phyloP scores from a whole-genome alignment of 805 yeast genomes.

The Blastobotrys parvus region DNA sequence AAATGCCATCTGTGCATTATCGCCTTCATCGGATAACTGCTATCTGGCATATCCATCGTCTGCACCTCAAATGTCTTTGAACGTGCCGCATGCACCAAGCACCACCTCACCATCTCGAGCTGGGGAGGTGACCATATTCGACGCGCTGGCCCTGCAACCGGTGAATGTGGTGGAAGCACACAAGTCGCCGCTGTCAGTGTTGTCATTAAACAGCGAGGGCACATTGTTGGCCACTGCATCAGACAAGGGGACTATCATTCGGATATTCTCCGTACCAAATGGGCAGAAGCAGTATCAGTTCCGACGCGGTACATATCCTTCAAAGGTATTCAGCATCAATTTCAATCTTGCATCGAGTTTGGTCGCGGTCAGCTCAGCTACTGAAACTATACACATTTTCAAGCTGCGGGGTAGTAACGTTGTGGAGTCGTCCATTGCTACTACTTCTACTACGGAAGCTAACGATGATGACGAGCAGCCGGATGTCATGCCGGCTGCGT shows the following conservation, averaged over 20 bases:
- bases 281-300: conserved; percentile 56
- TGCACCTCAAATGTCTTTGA: conserved; percentile 21
- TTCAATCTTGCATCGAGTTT: conserved; percentile 65
- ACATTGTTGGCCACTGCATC: conserved; percentile 81
- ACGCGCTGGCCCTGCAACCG: conserved; percentile 65
- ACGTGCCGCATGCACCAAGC: conserved; percentile 10
- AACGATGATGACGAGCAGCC: conserved; percentile 5
- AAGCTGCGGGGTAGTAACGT: conserved; percentile 32
- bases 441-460: not conserved
- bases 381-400: conserved; percentile 90
- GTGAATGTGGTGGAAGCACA: conserved; percentile 81
- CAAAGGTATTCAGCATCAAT: conserved; percentile 65
- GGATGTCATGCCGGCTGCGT: not conserved
- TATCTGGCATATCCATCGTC: conserved; percentile 50
- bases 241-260: conserved; percentile 77
- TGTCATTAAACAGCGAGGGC: conserved; percentile 69
- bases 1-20: conserved; percentile 30
- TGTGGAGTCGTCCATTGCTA: not conserved
- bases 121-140: conserved; percentile 75
- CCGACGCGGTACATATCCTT: conserved; percentile 79
- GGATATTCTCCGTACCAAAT: conserved; percentile 64
- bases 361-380: conserved; percentile 77
- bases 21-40: conserved; percentile 38
- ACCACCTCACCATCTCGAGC: conserved; percentile 19
- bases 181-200: conserved; percentile 60